Conservation (phyloP, 768 basidiomycete species). For the Mycena albidolilacea region DNA sequence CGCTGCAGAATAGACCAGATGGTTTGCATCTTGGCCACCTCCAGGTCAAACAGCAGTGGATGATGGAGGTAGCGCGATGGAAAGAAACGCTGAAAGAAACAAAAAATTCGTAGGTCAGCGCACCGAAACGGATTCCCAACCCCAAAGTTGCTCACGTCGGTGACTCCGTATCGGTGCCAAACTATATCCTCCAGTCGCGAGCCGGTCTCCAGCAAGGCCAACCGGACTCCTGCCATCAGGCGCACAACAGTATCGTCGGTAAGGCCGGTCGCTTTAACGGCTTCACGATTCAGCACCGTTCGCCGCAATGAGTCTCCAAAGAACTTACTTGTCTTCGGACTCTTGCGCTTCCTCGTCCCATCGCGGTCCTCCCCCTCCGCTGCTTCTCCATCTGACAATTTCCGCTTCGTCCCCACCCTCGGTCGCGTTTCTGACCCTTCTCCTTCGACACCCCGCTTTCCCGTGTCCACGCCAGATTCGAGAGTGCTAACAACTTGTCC, state of each 20-base stretch:
- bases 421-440: too few species aligned
- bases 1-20: neutral
- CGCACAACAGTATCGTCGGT: neutral
- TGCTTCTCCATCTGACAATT: too few species aligned
- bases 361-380: neutral
- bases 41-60: neutral
- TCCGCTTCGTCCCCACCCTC: too few species aligned
- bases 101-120: neutral
- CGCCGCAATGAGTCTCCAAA: too few species aligned
- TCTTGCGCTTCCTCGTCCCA: neutral
- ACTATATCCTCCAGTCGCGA: neutral
- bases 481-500: too few species aligned
- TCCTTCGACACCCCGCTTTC: too few species aligned
- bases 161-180: neutral
- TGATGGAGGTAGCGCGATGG: neutral
- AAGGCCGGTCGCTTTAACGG: neutral
- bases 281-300: neutral
- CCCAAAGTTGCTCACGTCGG: neutral
- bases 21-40: neutral
- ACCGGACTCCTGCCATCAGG: neutral
- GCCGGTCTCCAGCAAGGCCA: neutral
- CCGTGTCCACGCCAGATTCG: too few species aligned
- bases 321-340: neutral
- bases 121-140: too few species aligned
- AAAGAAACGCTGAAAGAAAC: neutral